Evolutionary conservation across 768 basidiomycete genomes (phyloP).

Genomic region (Rhodotorula toruloides): DNA sequence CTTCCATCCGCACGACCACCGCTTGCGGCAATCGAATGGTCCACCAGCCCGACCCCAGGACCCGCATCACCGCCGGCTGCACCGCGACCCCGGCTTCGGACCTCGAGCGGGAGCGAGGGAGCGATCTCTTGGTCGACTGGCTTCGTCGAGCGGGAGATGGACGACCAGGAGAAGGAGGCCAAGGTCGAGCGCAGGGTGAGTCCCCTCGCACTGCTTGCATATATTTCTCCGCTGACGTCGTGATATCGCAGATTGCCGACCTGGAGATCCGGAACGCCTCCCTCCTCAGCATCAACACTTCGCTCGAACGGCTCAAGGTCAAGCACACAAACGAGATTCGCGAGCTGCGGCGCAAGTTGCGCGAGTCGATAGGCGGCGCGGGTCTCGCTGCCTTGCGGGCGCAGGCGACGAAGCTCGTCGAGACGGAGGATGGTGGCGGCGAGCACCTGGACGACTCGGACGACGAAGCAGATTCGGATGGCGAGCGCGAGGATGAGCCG

Average conservation of each 20-base stretch:
- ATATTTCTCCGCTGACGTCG: not conserved
- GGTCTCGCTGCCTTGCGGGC: constrained; percentile 73
- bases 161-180: constrained; percentile 36
- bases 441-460: constrained; percentile 52
- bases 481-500: constrained; percentile 51
- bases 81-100: too few species aligned
- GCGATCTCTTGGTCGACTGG: not conserved
- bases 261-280: constrained; percentile 85
- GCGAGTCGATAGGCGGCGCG: constrained; percentile 52
- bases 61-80: too few species aligned
- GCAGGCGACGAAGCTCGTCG: constrained; percentile 55
- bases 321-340: constrained; percentile 78
- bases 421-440: constrained; percentile 43
- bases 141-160: not conserved
- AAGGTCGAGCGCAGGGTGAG: constrained; percentile 38
- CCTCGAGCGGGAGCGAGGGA: constrained; percentile 10
- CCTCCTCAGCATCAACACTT: constrained; percentile 73
- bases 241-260: constrained; percentile 68
- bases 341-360: constrained; percentile 71
- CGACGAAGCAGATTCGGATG: constrained; percentile 44
- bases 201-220: not conserved
- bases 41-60: too few species aligned
- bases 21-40: constrained; percentile 3
- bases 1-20: not conserved
- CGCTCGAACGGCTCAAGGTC: constrained; percentile 72